Percentiles rank a stretch among this genome's conserved stretches.
Evolutionary conservation across 73 alveolate genomes (phyloP).

Genomic region (Paramecium biaurelia): DNA sequence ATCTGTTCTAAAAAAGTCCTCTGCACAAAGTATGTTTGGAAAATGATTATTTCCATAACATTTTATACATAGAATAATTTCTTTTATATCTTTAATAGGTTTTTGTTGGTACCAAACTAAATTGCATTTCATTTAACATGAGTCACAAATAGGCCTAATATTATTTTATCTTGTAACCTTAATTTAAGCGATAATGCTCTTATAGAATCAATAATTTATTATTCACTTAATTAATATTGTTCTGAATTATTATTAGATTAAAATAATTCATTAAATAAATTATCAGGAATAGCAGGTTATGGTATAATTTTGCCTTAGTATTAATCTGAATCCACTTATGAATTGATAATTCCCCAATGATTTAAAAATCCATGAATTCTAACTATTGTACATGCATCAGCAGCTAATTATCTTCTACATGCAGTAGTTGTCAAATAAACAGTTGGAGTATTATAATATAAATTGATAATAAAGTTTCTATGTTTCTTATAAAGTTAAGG

Average conservation of each 20-base stretch:
- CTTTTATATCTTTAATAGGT: slow-evolving; percentile 50
- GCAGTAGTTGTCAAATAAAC: slow-evolving; percentile 94
- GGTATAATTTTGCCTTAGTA: slow-evolving; percentile 81
- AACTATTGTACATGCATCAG: slow-evolving; percentile 96
- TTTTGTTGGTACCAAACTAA: slow-evolving; percentile 65
- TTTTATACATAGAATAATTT: slow-evolving; percentile 50
- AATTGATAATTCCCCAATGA: slow-evolving; percentile 97
- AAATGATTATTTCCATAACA: slow-evolving; percentile 53
- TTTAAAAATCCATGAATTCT: slow-evolving; percentile 96
- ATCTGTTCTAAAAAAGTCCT: slow-evolving; percentile 52
- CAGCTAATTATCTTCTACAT: slow-evolving; percentile 95
- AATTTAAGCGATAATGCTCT: background rate
- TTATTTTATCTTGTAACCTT: slow-evolving; percentile 12
- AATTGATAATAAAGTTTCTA: slow-evolving; percentile 93
- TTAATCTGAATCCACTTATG: slow-evolving; percentile 89
- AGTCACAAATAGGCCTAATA: slow-evolving; percentile 63
- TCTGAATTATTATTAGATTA: background rate
- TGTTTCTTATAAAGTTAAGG: slow-evolving; percentile 93
- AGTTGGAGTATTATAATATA: slow-evolving; percentile 90
- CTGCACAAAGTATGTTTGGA: slow-evolving; percentile 55
- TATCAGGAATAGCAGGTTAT: slow-evolving; percentile 30
- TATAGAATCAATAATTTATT: slow-evolving; percentile 7
- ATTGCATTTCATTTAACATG: slow-evolving; percentile 48
- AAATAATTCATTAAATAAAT: background rate
- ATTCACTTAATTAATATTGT: background rate